Conservation (phyloP, 345 rosid species). For the Boechera stricta region DNA sequence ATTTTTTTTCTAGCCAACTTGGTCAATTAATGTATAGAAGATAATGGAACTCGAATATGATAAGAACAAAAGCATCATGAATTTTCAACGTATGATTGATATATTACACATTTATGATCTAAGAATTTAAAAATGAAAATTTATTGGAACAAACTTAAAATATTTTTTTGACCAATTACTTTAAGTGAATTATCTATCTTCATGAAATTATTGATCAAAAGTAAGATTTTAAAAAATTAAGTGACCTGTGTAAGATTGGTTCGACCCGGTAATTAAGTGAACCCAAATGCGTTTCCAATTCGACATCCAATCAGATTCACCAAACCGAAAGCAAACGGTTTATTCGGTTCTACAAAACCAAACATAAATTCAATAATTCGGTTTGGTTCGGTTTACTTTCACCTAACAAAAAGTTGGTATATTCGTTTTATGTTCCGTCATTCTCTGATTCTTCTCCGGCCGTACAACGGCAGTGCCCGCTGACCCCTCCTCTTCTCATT, state of each 20-base stretch:
- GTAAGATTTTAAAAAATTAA: no score
- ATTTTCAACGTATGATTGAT: neutral
- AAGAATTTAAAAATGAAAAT: neutral
- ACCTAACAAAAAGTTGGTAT: constrained; percentile 25
- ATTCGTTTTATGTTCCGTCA: neutral
- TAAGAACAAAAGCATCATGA: neutral
- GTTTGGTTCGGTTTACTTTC: constrained; percentile 5
- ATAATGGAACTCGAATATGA: neutral
- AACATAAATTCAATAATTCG: constrained; percentile 2
- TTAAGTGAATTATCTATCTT: no score
- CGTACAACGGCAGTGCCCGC: constrained; percentile 19
- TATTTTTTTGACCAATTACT: neutral
- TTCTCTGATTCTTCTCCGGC: neutral
- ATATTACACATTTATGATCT: neutral
- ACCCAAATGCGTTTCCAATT: neutral
- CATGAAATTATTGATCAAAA: neutral
- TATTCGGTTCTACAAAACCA: constrained; percentile 1
- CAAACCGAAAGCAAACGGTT: neutral
- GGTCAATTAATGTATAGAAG: neutral
- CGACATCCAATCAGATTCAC: no score
- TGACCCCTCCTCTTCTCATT: constrained; percentile 3
- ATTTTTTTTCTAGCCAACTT: neutral
- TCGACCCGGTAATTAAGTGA: neutral
- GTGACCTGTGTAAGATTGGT: neutral
- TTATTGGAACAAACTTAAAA: neutral